Conservation (phyloP, 1,139 yeast species). For the Pichia cactophila region DNA sequence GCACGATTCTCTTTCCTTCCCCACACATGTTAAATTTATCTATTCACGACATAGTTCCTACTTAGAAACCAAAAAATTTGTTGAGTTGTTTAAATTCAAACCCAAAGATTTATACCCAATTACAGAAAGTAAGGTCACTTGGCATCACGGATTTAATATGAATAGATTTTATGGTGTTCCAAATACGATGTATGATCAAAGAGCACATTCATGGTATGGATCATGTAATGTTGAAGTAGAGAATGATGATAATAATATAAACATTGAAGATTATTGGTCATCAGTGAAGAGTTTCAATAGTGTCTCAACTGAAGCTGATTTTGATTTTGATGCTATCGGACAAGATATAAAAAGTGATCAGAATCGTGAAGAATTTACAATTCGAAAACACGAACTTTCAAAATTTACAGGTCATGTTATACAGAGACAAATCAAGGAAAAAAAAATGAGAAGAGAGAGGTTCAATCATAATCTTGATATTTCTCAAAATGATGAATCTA, state of each 20-base stretch:
- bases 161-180: constrained; percentile 9
- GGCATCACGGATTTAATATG: constrained; percentile 14
- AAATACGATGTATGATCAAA: constrained; percentile 8
- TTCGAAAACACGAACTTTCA: not conserved
- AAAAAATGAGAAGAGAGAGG: not conserved
- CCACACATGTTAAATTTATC: constrained; percentile 11
- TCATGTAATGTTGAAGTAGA: not conserved
- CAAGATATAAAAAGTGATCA: not conserved
- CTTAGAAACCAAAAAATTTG: constrained; percentile 12
- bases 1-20: constrained; percentile 3
- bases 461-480: not conserved
- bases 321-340: constrained; percentile 5
- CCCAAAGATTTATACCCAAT: constrained; percentile 16
- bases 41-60: constrained; percentile 18
- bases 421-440: constrained; percentile 1
- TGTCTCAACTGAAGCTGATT: constrained; percentile 3
- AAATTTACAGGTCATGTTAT: not conserved
- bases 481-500: not conserved
- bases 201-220: constrained; percentile 1
- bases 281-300: constrained; percentile 3
- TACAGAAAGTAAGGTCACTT: constrained; percentile 12
- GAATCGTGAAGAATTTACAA: not conserved
- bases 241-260: not conserved
- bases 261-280: constrained; percentile 1
- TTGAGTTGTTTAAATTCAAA: constrained; percentile 10